Base-by-base conservation (phyloP, 305 asterid species). In the Lippia alba region DNA sequence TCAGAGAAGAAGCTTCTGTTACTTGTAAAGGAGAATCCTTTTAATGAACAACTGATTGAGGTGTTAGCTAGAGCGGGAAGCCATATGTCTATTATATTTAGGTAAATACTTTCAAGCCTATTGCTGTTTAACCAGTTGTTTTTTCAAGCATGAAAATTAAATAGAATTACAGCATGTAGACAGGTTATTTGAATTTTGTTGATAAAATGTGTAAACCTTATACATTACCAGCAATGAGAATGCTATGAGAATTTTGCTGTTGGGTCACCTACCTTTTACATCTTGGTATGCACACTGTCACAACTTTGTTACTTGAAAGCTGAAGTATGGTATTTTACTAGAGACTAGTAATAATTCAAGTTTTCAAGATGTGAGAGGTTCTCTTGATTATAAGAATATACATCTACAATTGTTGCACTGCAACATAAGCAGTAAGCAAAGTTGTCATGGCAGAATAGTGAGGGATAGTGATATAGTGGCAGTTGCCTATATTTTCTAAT, bases 41-140 rank as follows among this genome's bases (percentile, higher is more conserved):
- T 89, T 66, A 75, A 80, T 61, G 92, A 88, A 49, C 91, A 86
- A 70, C 82, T 93, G 76, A 69, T 93, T 80, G 90, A 75, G 71
- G 68, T 91, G 67, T 81, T 93, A 54, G 91, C 92, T 70, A 84
- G 82, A 82, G 96, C 82, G 76, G 96, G 96, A 61, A 20, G 65
- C 71, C 71, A 56, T 55, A 58, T 84, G 66, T 76, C 87, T 63
- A 74, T 89, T 66, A 72, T 85, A 75, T 83, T 91, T 78, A 80
- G 98, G 98, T 91, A 80, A 74, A 63, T 64, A 41, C 19, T 45
- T 24, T 76, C 54, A 39, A 73, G 60, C 67, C 24, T 63, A 56
- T 61, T 54, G 40, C 67, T 77, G 59, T 56, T 69, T 74, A 63
- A 59, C 61, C 61, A 56, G 19, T 44, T 70, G 67, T 33, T 66